Conservation (phyloP, 2,329 filamentous ascomycete species). For the Diaporthe caulivora region DNA sequence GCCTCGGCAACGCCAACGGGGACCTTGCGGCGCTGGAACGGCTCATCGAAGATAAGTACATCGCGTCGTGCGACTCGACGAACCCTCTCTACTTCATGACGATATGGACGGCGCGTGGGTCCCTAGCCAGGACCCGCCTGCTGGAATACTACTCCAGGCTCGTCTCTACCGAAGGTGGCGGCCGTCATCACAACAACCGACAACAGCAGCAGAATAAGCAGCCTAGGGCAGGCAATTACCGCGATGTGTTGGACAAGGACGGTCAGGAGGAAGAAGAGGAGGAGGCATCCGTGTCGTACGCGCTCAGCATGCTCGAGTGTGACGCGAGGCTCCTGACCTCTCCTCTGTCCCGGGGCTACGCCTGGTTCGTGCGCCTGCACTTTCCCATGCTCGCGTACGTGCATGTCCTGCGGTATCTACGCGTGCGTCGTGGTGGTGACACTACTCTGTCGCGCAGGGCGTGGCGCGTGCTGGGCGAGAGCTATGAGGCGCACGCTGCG, state of each 20-base stretch:
- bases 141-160: background rate
- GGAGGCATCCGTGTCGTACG: background rate
- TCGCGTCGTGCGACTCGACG: background rate
- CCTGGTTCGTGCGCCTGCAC: background rate
- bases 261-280: too few species aligned
- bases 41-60: background rate
- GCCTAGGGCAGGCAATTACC: too few species aligned
- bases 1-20: too few species aligned
- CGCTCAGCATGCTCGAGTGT: background rate
- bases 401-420: background rate
- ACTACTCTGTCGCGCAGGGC: background rate
- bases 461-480: slow-evolving; percentile 2
- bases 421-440: too few species aligned
- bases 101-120: background rate
- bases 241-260: too few species aligned
- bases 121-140: background rate
- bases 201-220: background rate
- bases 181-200: too few species aligned
- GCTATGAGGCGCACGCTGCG: background rate
- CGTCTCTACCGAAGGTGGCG: background rate
- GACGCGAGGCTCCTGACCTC: background rate
- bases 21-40: background rate
- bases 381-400: background rate
- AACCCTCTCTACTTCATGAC: background rate
- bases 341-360: background rate